Percentiles rank a stretch among this genome's conserved stretches.
These are phyloP conservation scores for Diversispora epigaea DNA, from an alignment of 192 early-diverging fungal species.

Conservation along the genomic window DNA sequence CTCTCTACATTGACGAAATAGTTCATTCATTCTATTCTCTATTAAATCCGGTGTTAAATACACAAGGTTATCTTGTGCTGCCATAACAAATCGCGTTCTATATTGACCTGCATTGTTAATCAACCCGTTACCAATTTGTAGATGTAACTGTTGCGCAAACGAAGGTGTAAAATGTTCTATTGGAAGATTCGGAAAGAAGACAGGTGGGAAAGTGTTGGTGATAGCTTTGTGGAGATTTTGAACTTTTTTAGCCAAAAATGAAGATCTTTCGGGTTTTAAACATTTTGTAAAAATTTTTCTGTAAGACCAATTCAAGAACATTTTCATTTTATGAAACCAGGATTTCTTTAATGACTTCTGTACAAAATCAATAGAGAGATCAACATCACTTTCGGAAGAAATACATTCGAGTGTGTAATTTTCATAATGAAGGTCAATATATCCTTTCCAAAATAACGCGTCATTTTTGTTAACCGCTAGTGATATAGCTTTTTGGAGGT, in stretches of 20 bases:
- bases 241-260: conserved; percentile 10
- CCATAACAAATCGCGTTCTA: conserved; percentile 20
- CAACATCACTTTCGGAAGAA: conserved; percentile 1
- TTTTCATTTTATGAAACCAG: not conserved
- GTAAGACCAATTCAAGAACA: not conserved
- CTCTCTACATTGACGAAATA: conserved; percentile 21
- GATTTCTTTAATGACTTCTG: conserved; percentile 11
- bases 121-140: conserved; percentile 10
- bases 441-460: conserved; percentile 15
- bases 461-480: conserved; percentile 12
- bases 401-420: conserved; percentile 12
- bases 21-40: conserved; percentile 10
- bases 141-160: conserved; percentile 17
- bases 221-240: conserved; percentile 14
- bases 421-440: conserved; percentile 22
- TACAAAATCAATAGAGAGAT: conserved; percentile 14
- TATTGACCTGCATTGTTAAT: conserved; percentile 17
- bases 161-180: conserved; percentile 21
- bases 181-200: conserved; percentile 18
- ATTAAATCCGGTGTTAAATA: conserved; percentile 19
- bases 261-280: not conserved
- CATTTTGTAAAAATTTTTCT: conserved; percentile 7
- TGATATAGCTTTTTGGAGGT: conserved; percentile 8
- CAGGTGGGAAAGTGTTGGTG: conserved; percentile 7
- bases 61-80: conserved; percentile 5